Evolutionary conservation across 2,329 filamentous ascomycete genomes (phyloP).

Genomic region (Alternaria infectoria): DNA sequence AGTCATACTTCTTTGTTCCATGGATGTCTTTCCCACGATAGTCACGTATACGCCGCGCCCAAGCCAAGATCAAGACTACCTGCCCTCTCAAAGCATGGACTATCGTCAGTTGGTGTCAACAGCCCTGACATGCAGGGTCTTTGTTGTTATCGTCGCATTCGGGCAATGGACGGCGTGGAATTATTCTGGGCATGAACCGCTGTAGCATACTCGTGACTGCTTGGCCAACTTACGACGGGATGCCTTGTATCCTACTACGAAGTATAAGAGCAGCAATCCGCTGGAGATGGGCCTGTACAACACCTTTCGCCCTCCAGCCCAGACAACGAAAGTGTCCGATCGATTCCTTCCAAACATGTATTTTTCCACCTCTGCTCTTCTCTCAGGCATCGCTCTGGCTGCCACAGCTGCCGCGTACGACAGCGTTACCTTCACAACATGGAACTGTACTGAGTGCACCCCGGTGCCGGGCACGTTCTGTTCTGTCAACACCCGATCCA

Average conservation of each 20-base stretch:
- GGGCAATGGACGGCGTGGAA: background rate
- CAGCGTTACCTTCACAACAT: background rate
- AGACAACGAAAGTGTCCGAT: background rate
- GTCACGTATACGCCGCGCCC: background rate
- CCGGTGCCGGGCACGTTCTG: background rate
- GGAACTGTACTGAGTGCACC: constrained; percentile 2
- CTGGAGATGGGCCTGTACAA: background rate
- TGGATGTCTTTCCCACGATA: background rate
- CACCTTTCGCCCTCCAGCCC: background rate
- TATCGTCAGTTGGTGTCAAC: background rate
- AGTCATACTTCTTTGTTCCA: background rate
- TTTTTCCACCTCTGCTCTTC: background rate
- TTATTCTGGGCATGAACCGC: background rate
- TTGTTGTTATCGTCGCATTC: background rate
- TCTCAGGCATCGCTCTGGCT: background rate
- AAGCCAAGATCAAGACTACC: background rate
- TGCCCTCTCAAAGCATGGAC: background rate
- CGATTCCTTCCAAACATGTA: background rate
- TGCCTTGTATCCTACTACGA: background rate
- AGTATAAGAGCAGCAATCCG: background rate
- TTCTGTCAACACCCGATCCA: background rate
- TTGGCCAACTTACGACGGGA: background rate
- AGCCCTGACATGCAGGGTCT: background rate
- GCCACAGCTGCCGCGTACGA: background rate
- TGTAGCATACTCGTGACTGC: background rate